These are phyloP conservation scores for Elsinoe australis DNA, from an alignment of 2,329 filamentous ascomycete genomes.

Conservation along the genomic window DNA sequence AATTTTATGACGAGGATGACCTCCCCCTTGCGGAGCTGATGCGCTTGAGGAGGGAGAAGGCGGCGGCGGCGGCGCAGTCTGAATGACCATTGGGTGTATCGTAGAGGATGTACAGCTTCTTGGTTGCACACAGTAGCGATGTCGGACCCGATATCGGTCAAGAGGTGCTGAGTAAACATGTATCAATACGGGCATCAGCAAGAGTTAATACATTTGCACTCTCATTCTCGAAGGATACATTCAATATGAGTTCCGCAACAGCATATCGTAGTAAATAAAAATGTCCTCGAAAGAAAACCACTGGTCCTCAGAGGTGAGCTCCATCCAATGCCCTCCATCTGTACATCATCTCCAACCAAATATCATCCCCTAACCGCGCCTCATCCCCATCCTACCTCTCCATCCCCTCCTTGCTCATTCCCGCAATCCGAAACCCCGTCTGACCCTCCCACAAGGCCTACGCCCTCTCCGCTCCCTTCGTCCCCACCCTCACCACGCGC, in stretches of 20 bases:
- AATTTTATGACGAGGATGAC: slow-evolving; percentile 61
- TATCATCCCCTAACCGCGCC: too few relatives aligned
- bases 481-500: slow-evolving; percentile 35
- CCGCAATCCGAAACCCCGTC: not conserved
- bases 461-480: slow-evolving; percentile 34
- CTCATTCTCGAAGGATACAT: too few relatives aligned
- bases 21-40: slow-evolving; percentile 63
- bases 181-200: not conserved
- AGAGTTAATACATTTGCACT: too few relatives aligned
- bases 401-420: not conserved
- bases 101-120: not conserved
- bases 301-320: slow-evolving; percentile 26
- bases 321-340: too few relatives aligned
- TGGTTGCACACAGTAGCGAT: not conserved
- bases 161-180: not conserved
- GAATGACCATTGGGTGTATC: not conserved
- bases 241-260: too few relatives aligned
- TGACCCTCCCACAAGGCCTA: slow-evolving; percentile 24
- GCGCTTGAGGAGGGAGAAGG: slow-evolving; percentile 40
- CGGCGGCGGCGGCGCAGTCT: not conserved
- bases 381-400: not conserved
- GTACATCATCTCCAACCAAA: too few relatives aligned
- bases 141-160: not conserved
- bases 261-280: not conserved
- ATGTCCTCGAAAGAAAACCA: slow-evolving; percentile 24